These are phyloP conservation scores for Ambispora gerdemannii DNA, from an alignment of 192 early-diverging fungal species.

Conservation along the genomic window DNA sequence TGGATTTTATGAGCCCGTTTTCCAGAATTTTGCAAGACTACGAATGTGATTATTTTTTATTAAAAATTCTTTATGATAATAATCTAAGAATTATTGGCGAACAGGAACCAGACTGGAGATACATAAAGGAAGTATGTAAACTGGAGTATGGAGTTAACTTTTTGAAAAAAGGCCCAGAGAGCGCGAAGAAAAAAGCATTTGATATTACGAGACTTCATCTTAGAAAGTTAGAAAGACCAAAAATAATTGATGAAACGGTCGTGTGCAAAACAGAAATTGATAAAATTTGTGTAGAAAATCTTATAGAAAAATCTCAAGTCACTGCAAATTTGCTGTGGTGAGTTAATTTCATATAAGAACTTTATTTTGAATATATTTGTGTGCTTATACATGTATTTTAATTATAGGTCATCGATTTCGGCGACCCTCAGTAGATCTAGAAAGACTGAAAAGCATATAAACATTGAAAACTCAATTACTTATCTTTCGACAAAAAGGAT, in stretches of 20 bases:
- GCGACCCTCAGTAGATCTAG: neutral
- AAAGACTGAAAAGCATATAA: neutral
- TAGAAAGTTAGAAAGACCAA: neutral
- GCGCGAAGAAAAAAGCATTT: neutral
- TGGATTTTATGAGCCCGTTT: no score
- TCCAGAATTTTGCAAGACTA: no score
- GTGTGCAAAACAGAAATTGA: neutral
- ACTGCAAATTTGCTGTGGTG: neutral
- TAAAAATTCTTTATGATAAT: no score
- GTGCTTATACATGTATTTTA: neutral
- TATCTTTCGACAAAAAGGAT: neutral
- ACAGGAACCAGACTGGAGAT: no score
- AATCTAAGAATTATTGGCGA: no score
- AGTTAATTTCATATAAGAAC: no score
- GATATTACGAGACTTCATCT: neutral
- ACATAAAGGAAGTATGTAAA: no score
- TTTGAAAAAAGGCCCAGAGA: neutral
- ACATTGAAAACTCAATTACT: neutral
- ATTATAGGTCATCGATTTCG: neutral
- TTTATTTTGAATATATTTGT: neutral
- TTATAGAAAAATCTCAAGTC: neutral
- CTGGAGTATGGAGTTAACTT: neutral
- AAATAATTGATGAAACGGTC: neutral
- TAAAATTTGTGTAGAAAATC: neutral
- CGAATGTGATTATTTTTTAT: no score